These are phyloP conservation scores for Piromyces finnis DNA, from an alignment of 192 early-diverging fungal genomes.

Conservation along the genomic window DNA sequence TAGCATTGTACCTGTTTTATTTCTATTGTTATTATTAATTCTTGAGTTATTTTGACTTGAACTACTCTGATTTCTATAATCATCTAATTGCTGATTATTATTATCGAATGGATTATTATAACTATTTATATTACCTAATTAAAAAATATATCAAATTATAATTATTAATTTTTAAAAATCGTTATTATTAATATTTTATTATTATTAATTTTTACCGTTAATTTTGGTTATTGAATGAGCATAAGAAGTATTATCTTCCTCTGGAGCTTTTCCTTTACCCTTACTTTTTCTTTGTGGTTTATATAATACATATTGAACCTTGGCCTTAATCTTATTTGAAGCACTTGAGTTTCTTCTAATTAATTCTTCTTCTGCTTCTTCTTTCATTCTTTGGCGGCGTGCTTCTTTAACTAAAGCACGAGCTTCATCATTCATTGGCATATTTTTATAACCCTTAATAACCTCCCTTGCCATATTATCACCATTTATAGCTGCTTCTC, in stretches of 20 bases:
- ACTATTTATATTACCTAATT: no score
- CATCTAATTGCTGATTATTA: not conserved
- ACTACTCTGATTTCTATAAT: no score
- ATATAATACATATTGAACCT: not conserved
- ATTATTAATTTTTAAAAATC: not conserved
- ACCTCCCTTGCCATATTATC: not conserved
- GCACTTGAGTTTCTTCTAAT: not conserved
- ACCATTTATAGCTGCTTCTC: not conserved
- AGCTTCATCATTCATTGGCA: not conserved
- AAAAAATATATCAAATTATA: no score
- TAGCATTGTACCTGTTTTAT: not conserved
- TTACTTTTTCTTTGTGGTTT: not conserved
- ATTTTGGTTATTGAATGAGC: no score
- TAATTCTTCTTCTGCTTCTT: not conserved
- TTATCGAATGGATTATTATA: no score
- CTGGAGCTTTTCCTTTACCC: not conserved
- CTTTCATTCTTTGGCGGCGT: not conserved
- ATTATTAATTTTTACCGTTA: not conserved
- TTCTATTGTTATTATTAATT: not conserved
- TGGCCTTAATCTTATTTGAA: not conserved
- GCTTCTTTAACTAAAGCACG: not conserved
- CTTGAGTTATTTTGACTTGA: no score
- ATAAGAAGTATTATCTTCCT: not conserved
- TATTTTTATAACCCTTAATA: not conserved
- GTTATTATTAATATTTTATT: not conserved